phyloP scores from a whole-genome alignment of 495 filamentous ascomycete genomes.

The Penicillium coprophilum region DNA sequence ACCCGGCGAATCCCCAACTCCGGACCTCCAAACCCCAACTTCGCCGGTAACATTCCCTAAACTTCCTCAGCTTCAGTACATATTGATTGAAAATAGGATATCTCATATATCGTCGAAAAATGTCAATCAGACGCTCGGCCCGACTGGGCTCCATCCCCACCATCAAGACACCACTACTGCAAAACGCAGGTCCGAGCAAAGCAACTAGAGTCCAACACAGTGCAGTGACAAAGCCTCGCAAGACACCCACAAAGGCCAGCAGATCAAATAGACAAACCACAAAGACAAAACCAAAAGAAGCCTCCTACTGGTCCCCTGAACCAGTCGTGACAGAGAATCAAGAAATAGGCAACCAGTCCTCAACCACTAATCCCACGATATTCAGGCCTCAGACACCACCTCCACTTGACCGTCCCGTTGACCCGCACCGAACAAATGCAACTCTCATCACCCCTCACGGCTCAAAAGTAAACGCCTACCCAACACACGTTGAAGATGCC shows the following conservation, averaged over 20 bases:
- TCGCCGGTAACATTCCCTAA: neutral
- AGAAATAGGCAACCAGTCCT: constrained; percentile 16
- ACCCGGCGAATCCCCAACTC: neutral
- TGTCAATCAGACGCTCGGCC: constrained; percentile 60
- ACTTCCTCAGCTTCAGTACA: neutral
- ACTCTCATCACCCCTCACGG: constrained; percentile 77
- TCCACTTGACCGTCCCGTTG: constrained; percentile 55
- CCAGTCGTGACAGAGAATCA: constrained; percentile 11
- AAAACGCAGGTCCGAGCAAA: constrained; percentile 24
- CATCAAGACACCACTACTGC: constrained; percentile 39
- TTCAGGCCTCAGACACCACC: constrained; percentile 41
- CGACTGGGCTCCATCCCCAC: constrained; percentile 50
- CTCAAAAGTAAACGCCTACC: constrained; percentile 62
- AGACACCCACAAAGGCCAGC: constrained; percentile 18
- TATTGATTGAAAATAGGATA: neutral
- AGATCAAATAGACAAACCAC: constrained; percentile 19
- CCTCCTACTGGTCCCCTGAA: constrained; percentile 30
- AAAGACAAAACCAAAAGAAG: constrained; percentile 12
- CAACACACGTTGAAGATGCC: constrained; percentile 41
- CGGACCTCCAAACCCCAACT: constrained; percentile 4
- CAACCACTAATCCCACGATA: constrained; percentile 18
- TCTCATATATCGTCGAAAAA: constrained; percentile 20
- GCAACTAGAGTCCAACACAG: constrained; percentile 26
- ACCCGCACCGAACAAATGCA: constrained; percentile 68
- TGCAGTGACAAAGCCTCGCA: constrained; percentile 37